A percentile compares a stretch with the other conserved stretches of the same genome.
Conservation (phyloP, 495 filamentous ascomycete genomes). For the Penicillium antarcticum region DNA sequence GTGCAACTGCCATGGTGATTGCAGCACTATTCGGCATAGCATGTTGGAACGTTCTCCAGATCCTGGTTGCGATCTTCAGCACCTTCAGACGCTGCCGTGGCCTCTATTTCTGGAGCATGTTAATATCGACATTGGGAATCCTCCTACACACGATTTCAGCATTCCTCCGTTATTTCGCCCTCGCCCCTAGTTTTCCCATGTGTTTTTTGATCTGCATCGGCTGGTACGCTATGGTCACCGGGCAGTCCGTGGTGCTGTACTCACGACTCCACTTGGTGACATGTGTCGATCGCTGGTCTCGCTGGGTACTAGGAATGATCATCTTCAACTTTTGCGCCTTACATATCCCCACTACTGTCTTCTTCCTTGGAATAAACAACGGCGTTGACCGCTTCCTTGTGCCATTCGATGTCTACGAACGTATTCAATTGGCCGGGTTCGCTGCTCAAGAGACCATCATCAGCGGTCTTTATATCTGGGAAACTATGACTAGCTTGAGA, state of each 20-base stretch:
- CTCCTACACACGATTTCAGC: conserved; percentile 21
- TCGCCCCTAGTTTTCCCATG: conserved; percentile 22
- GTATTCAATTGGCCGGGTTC: conserved; percentile 38
- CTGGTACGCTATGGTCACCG: conserved; percentile 35
- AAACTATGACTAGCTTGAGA: conserved; percentile 32
- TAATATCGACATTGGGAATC: conserved; percentile 25
- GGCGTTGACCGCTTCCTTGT: conserved; percentile 13
- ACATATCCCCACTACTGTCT: conserved; percentile 28
- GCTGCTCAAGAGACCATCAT: conserved; percentile 47
- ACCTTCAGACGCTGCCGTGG: conserved; percentile 37
- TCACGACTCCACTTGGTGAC: conserved; percentile 40
- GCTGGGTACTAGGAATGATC: conserved; percentile 32
- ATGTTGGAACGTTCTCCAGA: conserved; percentile 38
- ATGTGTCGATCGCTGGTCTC: conserved; percentile 11
- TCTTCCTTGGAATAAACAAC: conserved; percentile 27
- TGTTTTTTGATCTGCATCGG: conserved; percentile 24
- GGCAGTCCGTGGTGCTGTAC: conserved; percentile 36
- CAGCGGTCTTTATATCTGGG: conserved; percentile 46
- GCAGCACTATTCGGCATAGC: conserved; percentile 31
- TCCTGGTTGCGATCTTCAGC: conserved; percentile 35
- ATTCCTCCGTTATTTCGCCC: conserved; percentile 30
- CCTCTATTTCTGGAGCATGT: conserved; percentile 46
- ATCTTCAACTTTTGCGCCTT: conserved; percentile 25
- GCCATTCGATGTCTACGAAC: conserved; percentile 40
- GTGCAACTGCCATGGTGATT: conserved; percentile 23